Evolutionary conservation across 495 filamentous ascomycete species (phyloP).

Genomic region (Trichoderma virens): DNA sequence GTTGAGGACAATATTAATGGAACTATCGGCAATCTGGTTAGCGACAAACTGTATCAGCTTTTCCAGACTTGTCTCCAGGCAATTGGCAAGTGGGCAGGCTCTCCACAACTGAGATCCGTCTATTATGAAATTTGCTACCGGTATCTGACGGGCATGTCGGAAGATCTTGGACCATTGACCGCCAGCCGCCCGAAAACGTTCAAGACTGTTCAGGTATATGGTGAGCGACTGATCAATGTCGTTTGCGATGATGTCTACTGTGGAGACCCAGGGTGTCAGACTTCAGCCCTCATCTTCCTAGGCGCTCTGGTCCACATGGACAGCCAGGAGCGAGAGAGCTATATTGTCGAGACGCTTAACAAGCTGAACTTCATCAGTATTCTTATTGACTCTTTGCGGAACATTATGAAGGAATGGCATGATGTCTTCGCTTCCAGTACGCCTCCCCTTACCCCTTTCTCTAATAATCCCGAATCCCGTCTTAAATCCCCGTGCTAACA

Average conservation of each 20-base stretch:
- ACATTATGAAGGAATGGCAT: slow-evolving; percentile 56
- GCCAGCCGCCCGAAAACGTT: slow-evolving; percentile 56
- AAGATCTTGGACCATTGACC: slow-evolving; percentile 35
- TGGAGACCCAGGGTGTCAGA: slow-evolving; percentile 70
- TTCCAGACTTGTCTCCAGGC: slow-evolving; percentile 77
- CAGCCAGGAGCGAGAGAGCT: slow-evolving; percentile 52
- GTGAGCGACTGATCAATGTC: slow-evolving; percentile 71
- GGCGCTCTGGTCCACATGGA: slow-evolving; percentile 62
- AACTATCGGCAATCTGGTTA: slow-evolving; percentile 61
- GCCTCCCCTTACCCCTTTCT: slow-evolving; percentile 8
- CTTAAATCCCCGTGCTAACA: slow-evolving; percentile 7
- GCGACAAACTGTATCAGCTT: slow-evolving; percentile 83
- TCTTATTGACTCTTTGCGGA: slow-evolving; percentile 73
- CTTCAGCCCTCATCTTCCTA: slow-evolving; percentile 70
- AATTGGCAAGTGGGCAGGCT: slow-evolving; percentile 62
- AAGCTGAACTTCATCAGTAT: slow-evolving; percentile 84
- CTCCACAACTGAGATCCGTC: slow-evolving; percentile 62
- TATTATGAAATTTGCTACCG: slow-evolving; percentile 85
- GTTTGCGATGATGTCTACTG: slow-evolving; percentile 91
- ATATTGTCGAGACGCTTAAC: slow-evolving; percentile 70
- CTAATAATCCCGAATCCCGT: neutral
- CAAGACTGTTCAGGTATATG: slow-evolving; percentile 66
- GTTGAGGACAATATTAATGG: slow-evolving; percentile 36
- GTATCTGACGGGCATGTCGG: slow-evolving; percentile 66
- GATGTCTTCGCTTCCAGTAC: slow-evolving; percentile 24